Conservation (phyloP, 495 filamentous ascomycete genomes). For the Penicillium ochrochloron region DNA sequence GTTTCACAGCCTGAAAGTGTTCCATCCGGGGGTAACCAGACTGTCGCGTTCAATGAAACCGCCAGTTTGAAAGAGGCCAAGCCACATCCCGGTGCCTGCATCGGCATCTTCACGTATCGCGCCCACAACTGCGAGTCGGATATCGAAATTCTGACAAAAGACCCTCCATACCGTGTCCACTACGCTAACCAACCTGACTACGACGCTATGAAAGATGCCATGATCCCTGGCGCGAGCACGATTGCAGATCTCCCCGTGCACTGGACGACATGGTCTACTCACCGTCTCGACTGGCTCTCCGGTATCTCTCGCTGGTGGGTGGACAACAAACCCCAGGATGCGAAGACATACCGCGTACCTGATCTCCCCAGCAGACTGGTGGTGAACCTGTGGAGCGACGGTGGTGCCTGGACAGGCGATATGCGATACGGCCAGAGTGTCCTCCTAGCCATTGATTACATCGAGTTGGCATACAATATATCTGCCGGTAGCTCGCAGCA, state of each 20-base stretch:
- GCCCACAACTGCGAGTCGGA: conserved; percentile 71
- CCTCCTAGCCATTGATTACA: conserved; percentile 72
- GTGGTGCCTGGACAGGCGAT: conserved; percentile 73
- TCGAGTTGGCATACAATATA: conserved; percentile 72
- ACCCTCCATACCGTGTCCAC: conserved; percentile 58
- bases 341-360: conserved; percentile 67
- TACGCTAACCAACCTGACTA: conserved; percentile 78
- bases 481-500: conserved; percentile 24
- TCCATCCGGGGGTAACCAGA: conserved; percentile 1
- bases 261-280: conserved; percentile 72
- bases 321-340: conserved; percentile 58
- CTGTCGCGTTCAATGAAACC: conserved; percentile 1
- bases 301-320: conserved; percentile 69
- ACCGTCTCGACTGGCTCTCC: conserved; percentile 74
- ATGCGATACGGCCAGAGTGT: conserved; percentile 64
- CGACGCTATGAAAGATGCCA: conserved; percentile 36
- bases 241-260: conserved; percentile 38
- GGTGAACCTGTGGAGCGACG: conserved; percentile 79
- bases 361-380: conserved; percentile 62
- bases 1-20: conserved; percentile 19
- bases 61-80: conserved; percentile 10
- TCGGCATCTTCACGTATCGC: conserved; percentile 73
- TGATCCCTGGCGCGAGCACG: conserved; percentile 44
- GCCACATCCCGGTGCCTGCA: conserved; percentile 57
- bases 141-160: conserved; percentile 72